phyloP scores from a whole-genome alignment of 352 stramenopile genomes.

The Phytopythium vexans region DNA sequence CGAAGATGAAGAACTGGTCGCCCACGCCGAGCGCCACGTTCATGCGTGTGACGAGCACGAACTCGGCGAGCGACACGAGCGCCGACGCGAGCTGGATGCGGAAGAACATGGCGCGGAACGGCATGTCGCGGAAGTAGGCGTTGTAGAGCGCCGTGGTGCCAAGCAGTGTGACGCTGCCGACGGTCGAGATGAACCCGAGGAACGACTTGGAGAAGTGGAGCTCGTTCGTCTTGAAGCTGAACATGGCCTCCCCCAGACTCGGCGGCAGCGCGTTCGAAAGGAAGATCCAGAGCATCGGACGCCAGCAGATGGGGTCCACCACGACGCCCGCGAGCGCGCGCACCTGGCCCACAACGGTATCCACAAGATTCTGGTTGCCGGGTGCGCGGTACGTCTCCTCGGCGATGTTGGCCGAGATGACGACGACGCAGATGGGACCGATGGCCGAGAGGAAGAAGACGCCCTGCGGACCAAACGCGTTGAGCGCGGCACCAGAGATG shows the following conservation, averaged over 20 bases:
- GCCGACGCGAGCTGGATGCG: constrained; percentile 69
- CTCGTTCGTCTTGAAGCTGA: constrained; percentile 81
- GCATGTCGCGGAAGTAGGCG: constrained; percentile 73
- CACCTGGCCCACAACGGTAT: constrained; percentile 48
- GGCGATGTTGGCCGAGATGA: constrained; percentile 55
- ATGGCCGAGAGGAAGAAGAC: constrained; percentile 78
- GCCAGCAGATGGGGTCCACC: constrained; percentile 74
- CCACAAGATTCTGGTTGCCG: constrained; percentile 21
- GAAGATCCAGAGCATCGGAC: constrained; percentile 80
- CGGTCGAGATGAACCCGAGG: constrained; percentile 73
- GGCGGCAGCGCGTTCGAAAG: constrained; percentile 69
- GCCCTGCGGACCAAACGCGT: constrained; percentile 50
- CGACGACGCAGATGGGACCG: constrained; percentile 59
- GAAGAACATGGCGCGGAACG: constrained; percentile 77
- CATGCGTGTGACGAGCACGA: constrained; percentile 63
- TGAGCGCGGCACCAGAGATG: constrained; percentile 57
- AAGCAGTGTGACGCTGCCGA: constrained; percentile 68
- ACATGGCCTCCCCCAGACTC: constrained; percentile 77
- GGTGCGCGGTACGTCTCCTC: constrained; percentile 39
- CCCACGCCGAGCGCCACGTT: constrained; percentile 59
- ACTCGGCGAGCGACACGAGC: constrained; percentile 60
- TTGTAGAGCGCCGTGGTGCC: constrained; percentile 76
- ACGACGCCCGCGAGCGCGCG: constrained; percentile 51
- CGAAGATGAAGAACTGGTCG: constrained; percentile 80
- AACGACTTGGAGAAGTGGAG: constrained; percentile 76